Percentiles rank a stretch among this genome's conserved stretches.
phyloP scores from a whole-genome alignment of 164 flowering plant species.

The Kalanchoe fedtschenkoi region DNA sequence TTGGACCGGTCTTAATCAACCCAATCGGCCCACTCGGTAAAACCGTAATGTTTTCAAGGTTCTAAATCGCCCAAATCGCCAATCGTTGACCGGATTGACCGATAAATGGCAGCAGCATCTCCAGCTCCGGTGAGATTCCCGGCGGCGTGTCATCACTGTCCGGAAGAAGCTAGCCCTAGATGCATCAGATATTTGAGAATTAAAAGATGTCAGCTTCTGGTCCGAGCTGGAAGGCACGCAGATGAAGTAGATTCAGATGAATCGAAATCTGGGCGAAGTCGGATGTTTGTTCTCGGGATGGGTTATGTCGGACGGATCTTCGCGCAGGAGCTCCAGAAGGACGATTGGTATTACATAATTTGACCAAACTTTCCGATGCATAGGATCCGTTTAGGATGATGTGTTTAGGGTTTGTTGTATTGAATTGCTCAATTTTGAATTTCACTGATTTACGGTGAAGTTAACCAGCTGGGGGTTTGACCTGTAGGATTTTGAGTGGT shows the following conservation, averaged over 20 bases:
- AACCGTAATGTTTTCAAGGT: no score
- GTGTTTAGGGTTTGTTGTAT: no score
- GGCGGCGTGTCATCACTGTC: background rate
- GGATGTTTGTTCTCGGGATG: conserved; percentile 3
- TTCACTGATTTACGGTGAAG: no score
- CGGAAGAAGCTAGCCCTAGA: background rate
- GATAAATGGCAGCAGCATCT: background rate
- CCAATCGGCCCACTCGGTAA: no score
- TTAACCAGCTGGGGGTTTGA: background rate
- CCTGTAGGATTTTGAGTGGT: conserved; percentile 55
- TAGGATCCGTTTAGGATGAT: no score
- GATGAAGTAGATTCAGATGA: background rate
- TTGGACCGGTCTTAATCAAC: no score
- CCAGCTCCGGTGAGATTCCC: background rate
- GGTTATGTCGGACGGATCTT: conserved; percentile 4
- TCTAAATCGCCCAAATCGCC: background rate
- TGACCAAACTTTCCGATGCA: no score
- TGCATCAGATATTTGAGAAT: background rate
- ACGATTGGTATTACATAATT: background rate
- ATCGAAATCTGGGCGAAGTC: background rate
- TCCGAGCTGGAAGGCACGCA: background rate
- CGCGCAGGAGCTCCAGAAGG: background rate
- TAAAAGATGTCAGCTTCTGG: background rate
- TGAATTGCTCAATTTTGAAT: background rate
- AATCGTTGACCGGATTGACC: background rate